phyloP scores from a whole-genome alignment of 2,329 filamentous ascomycete genomes.

The Aquanectria penicillioides region DNA sequence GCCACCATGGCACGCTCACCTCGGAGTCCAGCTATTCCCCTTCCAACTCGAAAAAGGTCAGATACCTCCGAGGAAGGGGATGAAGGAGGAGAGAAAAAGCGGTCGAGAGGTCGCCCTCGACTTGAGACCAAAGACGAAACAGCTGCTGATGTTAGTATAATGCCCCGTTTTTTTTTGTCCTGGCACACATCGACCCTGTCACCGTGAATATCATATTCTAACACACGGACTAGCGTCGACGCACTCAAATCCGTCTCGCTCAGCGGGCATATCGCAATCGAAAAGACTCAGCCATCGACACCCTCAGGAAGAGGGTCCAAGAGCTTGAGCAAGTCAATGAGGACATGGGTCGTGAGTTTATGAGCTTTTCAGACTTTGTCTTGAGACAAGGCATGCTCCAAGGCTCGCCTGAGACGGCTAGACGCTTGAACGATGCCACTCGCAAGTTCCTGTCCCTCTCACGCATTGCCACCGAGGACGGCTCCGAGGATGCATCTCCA shows the following conservation, averaged over 20 bases:
- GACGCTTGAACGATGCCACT: conserved; percentile 65
- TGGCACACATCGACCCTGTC: background rate
- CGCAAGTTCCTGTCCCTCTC: conserved; percentile 67
- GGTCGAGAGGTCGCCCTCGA: conserved; percentile 77
- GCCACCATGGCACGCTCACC: background rate
- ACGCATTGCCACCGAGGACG: conserved; percentile 54
- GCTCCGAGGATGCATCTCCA: conserved; percentile 13
- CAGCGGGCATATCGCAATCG: conserved; percentile 86
- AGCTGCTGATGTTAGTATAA: conserved; percentile 75
- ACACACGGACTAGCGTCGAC: conserved; percentile 68
- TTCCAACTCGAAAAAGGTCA: conserved; percentile 37
- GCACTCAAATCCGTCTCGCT: conserved; percentile 87
- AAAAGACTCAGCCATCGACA: conserved; percentile 83
- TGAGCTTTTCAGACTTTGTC: conserved; percentile 71
- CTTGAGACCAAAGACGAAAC: conserved; percentile 82
- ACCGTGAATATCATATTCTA: conserved; percentile 24
- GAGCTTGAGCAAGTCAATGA: conserved; percentile 75
- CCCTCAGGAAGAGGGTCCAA: conserved; percentile 75
- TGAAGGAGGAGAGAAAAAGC: conserved; percentile 62
- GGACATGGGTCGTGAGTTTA: conserved; percentile 78
- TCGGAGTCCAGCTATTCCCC: background rate
- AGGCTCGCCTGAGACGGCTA: conserved; percentile 64
- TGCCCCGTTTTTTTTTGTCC: conserved; percentile 42
- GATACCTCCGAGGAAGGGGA: conserved; percentile 39
- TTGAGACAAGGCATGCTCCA: conserved; percentile 67